Base-by-base conservation (phyloP, 2,329 filamentous ascomycete genomes). In the Phialophora verrucosa region DNA sequence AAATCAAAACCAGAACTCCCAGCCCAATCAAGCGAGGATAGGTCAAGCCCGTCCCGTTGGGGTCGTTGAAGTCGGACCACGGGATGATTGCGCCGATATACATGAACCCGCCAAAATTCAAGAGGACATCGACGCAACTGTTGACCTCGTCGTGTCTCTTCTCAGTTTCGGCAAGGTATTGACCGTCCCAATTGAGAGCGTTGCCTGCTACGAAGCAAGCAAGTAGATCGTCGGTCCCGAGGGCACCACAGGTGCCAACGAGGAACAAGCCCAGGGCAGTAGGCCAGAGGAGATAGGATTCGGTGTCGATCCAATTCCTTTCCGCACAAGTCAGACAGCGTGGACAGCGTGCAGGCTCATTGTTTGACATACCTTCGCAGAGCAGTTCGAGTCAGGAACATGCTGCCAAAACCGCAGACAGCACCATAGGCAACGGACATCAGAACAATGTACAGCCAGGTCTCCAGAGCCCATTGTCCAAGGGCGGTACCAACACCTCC, bases 71-170 rank as follows among this genome's bases (percentile, higher is more conserved):
- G 76, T 92, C 88, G 73, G 90, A 87, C 95, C 95, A 99, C 1
- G 95, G 95, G 68, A 99, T 95, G 77, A 99, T 97, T 59, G 95
- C 91, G 62, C 95, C 95, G 70, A 99, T 90, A 77, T 95, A 99
- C 72, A 99, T 94, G 78, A 99, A 98, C 79, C 97, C 98, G 7
- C 82, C 85, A 70, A 87, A 86, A 73, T 88, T 88, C 58, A 88
- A 78, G 0, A 88, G 73, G 0, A 86, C 82, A 59, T 88, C 85
- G 12, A 88, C 79, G 44, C 81, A 83, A 1, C 82, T 80, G 73
- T 88, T 88, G 70, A 88, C 85, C 55, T 87, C 85, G 64, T 88
- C 87, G 70, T 87, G 85, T 8, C 85, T 82, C 8, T 80, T 76
- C 64, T 86, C 79, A 0, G 83, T 80, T 73, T 88, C 86, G 4